phyloP scores from a whole-genome alignment of 306 rosid species.

The Mimosa pudica region DNA sequence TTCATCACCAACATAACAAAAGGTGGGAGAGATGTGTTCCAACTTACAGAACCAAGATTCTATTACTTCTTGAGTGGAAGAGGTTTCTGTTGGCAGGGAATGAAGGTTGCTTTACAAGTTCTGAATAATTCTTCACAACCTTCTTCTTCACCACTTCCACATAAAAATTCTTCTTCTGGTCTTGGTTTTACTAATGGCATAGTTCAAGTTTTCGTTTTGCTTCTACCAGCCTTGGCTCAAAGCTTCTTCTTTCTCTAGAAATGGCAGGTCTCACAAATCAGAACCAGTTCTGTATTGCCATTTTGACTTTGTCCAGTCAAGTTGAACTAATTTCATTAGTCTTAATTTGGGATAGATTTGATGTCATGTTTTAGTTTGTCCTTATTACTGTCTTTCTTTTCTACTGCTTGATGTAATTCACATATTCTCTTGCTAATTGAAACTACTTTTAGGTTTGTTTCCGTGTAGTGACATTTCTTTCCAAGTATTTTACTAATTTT shows the following conservation, averaged over 20 bases:
- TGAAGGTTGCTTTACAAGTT: conserved; percentile 55
- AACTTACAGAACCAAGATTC: conserved; percentile 39
- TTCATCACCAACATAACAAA: conserved; percentile 56
- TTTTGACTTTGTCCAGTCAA: not conserved
- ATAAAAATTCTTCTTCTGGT: not conserved
- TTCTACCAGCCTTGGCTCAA: conserved; percentile 20
- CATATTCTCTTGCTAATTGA: not conserved
- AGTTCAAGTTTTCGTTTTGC: not conserved
- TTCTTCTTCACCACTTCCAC: conserved; percentile 27
- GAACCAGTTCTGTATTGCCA: not conserved
- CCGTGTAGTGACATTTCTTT: not conserved
- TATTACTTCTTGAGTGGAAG: conserved; percentile 64
- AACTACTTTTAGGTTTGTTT: not conserved
- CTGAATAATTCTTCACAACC: conserved; percentile 14
- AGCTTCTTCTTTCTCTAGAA: conserved; percentile 26
- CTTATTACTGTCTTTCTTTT: not conserved
- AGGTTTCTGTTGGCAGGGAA: conserved; percentile 57
- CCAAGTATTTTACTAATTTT: not conserved
- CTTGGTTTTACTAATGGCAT: not conserved
- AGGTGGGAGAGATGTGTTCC: conserved; percentile 65
- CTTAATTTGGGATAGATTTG: not conserved
- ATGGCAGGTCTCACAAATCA: not conserved
- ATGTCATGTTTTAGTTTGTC: not conserved
- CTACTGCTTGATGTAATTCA: not conserved
- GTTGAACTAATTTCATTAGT: not conserved